Evolutionary conservation across 305 asterid species (phyloP).

Genomic region (Solanum aculeatissimum): DNA sequence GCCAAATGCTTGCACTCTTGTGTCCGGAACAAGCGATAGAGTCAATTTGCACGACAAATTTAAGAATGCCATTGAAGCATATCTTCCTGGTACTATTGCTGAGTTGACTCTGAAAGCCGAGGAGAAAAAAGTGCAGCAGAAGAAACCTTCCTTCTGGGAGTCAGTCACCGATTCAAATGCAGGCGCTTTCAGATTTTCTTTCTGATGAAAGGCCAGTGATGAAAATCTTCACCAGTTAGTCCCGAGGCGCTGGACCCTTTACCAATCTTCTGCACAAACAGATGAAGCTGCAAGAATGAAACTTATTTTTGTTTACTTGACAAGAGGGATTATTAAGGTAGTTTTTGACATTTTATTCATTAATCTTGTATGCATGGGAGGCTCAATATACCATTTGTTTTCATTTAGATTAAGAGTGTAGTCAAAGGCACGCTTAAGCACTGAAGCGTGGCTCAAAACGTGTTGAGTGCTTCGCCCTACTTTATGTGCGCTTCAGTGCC

Average conservation of each 20-base stretch:
- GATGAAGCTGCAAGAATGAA: background rate
- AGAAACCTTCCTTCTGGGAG: conserved; percentile 80
- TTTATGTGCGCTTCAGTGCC: too few species aligned
- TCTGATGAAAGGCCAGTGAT: conserved; percentile 19
- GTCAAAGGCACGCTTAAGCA: too few species aligned
- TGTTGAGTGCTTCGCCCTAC: too few species aligned
- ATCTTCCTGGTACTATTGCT: conserved; percentile 62
- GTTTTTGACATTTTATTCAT: background rate
- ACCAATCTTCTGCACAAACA: background rate
- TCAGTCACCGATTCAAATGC: conserved; percentile 63
- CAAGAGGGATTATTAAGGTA: background rate
- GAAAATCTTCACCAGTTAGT: background rate
- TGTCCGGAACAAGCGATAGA: conserved; percentile 85
- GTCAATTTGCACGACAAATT: conserved; percentile 71
- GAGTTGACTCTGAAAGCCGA: conserved; percentile 39
- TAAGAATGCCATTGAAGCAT: conserved; percentile 47
- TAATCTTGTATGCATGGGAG: background rate
- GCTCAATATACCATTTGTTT: background rate
- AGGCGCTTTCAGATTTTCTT: conserved; percentile 86
- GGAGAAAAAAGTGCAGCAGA: conserved; percentile 41
- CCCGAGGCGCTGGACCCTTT: background rate
- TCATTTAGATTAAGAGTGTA: too few species aligned
- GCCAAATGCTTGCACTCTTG: conserved; percentile 81
- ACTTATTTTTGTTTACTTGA: background rate
- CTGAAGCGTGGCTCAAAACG: too few species aligned